A percentile compares a stretch with the other conserved stretches of the same genome.
These are phyloP conservation scores for Penicillium capsulatum DNA, from an alignment of 2,329 filamentous ascomycete species.

Conservation along the genomic window DNA sequence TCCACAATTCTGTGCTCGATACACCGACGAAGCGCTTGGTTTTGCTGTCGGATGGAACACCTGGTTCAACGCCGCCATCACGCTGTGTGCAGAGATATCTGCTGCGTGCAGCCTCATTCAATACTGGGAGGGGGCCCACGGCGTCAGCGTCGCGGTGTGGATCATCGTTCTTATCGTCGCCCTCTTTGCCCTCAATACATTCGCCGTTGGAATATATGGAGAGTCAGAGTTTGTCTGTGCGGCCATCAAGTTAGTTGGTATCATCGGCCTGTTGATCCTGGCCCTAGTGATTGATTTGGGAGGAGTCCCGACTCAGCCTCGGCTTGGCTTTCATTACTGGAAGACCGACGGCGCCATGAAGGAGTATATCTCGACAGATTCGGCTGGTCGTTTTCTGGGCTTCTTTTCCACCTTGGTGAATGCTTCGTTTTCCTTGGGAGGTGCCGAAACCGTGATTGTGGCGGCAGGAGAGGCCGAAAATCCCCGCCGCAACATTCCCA, in stretches of 20 bases:
- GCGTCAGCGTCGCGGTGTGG: slow-evolving; percentile 64
- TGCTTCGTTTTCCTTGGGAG: slow-evolving; percentile 45
- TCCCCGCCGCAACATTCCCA: slow-evolving; percentile 66
- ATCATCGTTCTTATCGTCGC: slow-evolving; percentile 68
- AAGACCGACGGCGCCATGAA: slow-evolving; percentile 64
- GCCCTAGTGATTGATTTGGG: slow-evolving; percentile 70
- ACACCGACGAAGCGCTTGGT: slow-evolving; percentile 66
- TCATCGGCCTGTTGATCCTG: slow-evolving; percentile 72
- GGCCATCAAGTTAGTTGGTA: slow-evolving; percentile 69
- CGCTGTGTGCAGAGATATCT: slow-evolving; percentile 68
- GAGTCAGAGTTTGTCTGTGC: slow-evolving; percentile 77
- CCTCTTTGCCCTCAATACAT: slow-evolving; percentile 64
- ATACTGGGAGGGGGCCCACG: slow-evolving; percentile 64
- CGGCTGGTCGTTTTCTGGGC: slow-evolving; percentile 60
- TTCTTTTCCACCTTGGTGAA: slow-evolving; percentile 51
- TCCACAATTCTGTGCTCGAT: slow-evolving; percentile 69
- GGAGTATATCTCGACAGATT: slow-evolving; percentile 55
- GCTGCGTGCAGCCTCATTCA: slow-evolving; percentile 70
- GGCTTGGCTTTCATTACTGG: slow-evolving; percentile 72
- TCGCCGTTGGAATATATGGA: slow-evolving; percentile 68
- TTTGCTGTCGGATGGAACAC: slow-evolving; percentile 81
- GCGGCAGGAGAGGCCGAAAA: slow-evolving; percentile 71
- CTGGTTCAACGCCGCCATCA: slow-evolving; percentile 73
- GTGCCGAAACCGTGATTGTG: slow-evolving; percentile 69
- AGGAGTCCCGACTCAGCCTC: slow-evolving; percentile 66